A percentile compares a stretch with the other conserved stretches of the same genome.
Evolutionary conservation across 164 flowering plant species (phyloP).

Genomic region (Magnolia kwangsiensis): DNA sequence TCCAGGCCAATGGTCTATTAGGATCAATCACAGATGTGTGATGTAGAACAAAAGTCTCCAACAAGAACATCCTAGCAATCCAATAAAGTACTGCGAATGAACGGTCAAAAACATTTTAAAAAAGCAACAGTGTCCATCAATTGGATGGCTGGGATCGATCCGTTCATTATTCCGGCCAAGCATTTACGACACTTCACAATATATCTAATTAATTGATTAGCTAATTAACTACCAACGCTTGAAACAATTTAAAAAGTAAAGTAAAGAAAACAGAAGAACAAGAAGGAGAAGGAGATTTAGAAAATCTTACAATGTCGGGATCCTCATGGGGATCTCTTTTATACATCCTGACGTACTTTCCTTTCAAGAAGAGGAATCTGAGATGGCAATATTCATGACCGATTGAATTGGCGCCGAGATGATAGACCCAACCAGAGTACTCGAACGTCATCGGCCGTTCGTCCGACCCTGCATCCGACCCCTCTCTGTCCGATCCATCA

Average conservation of each 20-base stretch:
- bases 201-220: too few relatives aligned
- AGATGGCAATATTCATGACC: slow-evolving; percentile 87
- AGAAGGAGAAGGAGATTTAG: background rate
- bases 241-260: background rate
- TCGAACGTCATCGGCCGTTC: slow-evolving; percentile 19
- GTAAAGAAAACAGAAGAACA: background rate
- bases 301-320: slow-evolving; percentile 64
- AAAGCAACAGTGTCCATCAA: too few relatives aligned
- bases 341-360: slow-evolving; percentile 75
- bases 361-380: slow-evolving; percentile 57
- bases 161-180: too few relatives aligned
- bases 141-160: too few relatives aligned
- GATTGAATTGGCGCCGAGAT: slow-evolving; percentile 69
- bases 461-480: background rate
- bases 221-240: background rate
- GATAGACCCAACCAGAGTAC: slow-evolving; percentile 87
- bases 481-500: background rate
- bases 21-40: too few relatives aligned
- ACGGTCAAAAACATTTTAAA: too few relatives aligned
- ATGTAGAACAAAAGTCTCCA: too few relatives aligned
- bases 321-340: slow-evolving; percentile 78
- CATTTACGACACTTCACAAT: too few relatives aligned
- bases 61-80: too few relatives aligned
- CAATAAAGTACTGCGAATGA: too few relatives aligned
- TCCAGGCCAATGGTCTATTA: too few relatives aligned